Evolutionary conservation across 305 asterid genomes (phyloP).

Genomic region (Lippia alba): DNA sequence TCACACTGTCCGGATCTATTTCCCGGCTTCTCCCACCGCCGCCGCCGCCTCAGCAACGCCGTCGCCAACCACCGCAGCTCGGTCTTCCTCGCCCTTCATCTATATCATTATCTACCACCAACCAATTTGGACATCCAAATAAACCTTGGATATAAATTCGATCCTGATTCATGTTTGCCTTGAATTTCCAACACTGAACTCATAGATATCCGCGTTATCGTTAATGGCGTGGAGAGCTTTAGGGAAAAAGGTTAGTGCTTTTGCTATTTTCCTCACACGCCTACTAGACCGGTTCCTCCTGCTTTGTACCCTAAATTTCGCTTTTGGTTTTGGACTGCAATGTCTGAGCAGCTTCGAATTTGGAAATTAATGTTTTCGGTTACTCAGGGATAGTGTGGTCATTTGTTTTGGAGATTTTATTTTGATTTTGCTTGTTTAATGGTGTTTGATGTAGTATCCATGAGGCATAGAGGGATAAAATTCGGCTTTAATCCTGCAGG

Average conservation of each 20-base stretch:
- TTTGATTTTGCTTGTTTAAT: constrained; percentile 3
- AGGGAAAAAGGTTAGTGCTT: constrained; percentile 63
- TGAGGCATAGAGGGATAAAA: not conserved
- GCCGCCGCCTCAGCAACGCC: constrained; percentile 10
- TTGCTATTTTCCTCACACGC: constrained; percentile 13
- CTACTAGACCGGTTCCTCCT: not conserved
- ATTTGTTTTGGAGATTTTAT: not conserved
- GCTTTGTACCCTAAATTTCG: constrained; percentile 7
- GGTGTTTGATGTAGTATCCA: constrained; percentile 9
- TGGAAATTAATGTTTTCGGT: not conserved
- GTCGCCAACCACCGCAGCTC: constrained; percentile 12
- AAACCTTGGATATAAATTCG: not conserved
- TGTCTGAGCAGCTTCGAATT: not conserved
- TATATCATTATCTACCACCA: not conserved
- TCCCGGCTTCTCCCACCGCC: constrained; percentile 10
- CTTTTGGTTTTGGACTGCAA: not conserved
- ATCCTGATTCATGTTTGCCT: not conserved
- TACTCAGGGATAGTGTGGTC: constrained; percentile 1
- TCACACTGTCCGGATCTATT: constrained; percentile 22
- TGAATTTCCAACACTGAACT: constrained; percentile 29
- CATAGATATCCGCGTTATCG: constrained; percentile 38
- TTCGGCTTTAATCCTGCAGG: constrained; percentile 51
- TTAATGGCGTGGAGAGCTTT: constrained; percentile 88
- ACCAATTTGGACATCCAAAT: not conserved
- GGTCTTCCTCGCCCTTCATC: not conserved